Base-by-base conservation (phyloP, 805 yeast species). In the Wickerhamiella azymoides region DNA sequence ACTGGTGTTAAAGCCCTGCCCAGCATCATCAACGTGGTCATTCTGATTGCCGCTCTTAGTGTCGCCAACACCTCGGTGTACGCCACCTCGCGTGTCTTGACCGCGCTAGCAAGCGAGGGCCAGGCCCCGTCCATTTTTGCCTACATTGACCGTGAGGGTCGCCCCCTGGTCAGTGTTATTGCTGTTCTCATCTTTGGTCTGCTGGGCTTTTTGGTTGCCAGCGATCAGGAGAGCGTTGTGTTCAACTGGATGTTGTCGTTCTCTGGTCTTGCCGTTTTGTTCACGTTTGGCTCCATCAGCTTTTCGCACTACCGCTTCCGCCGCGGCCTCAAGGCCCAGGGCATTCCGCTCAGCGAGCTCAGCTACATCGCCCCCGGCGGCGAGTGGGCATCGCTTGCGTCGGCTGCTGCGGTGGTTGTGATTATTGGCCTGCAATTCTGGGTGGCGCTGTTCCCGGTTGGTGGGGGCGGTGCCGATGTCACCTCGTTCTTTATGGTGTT, bases 21-120 rank as follows among this genome's bases (percentile, higher is more conserved):
- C 24, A 68, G 74, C 36, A 73, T 80, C 27, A 69, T 80, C 64
- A 80, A 80, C 56, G 83, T 75, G 7, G 80, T 80, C 41, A 78
- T 80, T 50, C 64, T 80, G 54, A 65, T 79, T 45, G 73, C 86
- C 5, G 79, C 78, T 19, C 58, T 79, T 41, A 79, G 85, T 10
- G 86, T 80, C 39, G 84, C 82, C 48, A 80, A 80, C 57, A 73
- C 84, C 7, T 71, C 80, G n/a, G 79, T 80, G 8, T 80, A 72
- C 53, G 82, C 78, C 5, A 70, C 78, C 50, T 78, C 85, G 5
- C 75, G 88, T 66, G 73, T 81, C 18, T 60, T 80, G 52, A 71
- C 74, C 19, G 73, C 83, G 8, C 63, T 80, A 51, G 76, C 80
- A 13, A 79, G 71, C 35, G 77, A 74, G 57, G 81, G 82, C 10